Evolutionary conservation across 2,329 filamentous ascomycete genomes (phyloP), one percentile per base, ranked within the genome.

Genomic region (Penicillium aurantiogriseum): DNA sequence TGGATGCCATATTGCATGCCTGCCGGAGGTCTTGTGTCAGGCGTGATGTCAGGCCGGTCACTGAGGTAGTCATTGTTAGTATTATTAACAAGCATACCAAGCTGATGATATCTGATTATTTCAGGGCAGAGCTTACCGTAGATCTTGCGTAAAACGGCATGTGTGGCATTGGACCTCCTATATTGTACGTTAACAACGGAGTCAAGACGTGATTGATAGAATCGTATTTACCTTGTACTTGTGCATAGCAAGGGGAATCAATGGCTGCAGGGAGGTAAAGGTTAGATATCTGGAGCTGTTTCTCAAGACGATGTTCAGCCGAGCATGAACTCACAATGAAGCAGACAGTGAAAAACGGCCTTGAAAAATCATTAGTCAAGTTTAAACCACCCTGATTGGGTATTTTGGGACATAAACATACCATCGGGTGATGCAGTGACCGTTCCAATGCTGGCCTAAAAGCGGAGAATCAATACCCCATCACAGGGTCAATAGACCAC

Each of bases 261-360:
- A 51, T 38, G 75, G 75, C 75, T 77, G 35, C 5, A 55, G 13
- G 29, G 29, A 38, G 33, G 19, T 11, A 52, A 51, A 25, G 44
- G 56, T 63, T 54, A 66, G 57, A 59, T 17, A 55, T 40, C 31
- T 57, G 29, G 31, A 39, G 11, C 19, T 21, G 40, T 25, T 47
- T 15, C n/a, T 45, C 2, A 29, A 15, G 29, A 40, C 4, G 2
- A n/a, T 9, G 38, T n/a, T 45, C 48, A 39, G 21, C 8, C n/a
- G 31, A 21, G 40, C 36, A 40, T 42, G 5, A 42, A 42, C 73
- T 63, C 68, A 75, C 74, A 60, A 79, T 61, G 49, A 77, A 79
- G 68, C 77, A 79, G 45, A 79, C 59, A 23, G 77, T 79, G 55
- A 79, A 79, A 64, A 75, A 79, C 1, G 77, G 75, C 74, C 74